Base-by-base conservation (phyloP, 2,329 filamentous ascomycete genomes). In the Aspergillus sp. region DNA sequence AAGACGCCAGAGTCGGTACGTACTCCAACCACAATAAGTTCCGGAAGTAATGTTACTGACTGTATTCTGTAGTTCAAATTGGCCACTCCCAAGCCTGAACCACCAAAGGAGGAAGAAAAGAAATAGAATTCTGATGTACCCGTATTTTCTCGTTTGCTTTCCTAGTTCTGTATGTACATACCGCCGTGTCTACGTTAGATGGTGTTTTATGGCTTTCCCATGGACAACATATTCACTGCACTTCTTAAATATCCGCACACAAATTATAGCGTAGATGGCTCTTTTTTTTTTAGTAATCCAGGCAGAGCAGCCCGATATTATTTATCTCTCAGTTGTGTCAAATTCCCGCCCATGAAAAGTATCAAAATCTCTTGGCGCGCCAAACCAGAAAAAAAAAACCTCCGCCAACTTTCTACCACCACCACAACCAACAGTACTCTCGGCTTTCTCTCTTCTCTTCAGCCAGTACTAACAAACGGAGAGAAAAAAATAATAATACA, bases 21-120 rank as follows among this genome's bases (percentile, higher is more conserved):
- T 83, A 77, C 14, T n/a, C 7, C 35, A 25, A 6, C 8, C n/a
- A 31, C 23, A 21, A 6, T 21, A 37, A 14, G 9, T n/a, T 27
- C 41, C 56, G 4, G 15, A 52, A n/a, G 53, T 51, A 39, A 19
- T 52, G 50, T 46, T 50, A 12, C 19, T 47, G 12, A 52, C 39
- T 6, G 15, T n/a, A n/a, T n/a, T 8, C 17, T 58, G 62, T 65
- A 87, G 73, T 98, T 98, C 83, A 96, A 96, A 81, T 82, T 99
- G 62, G 95, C 96, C 27, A 96, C 90, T 49, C 90, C 95, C 53
- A 96, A 97, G 81, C 93, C 95, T 4, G 95, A 99, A 79, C 89
- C 91, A 71, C 45, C 45, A 19, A 91, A 91, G 82, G 88, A 90
- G 75, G 90, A 93, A 79, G 85, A 89, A 69, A 96, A 97, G 88